Evolutionary conservation across 306 rosid genomes (phyloP).

Genomic region (Vigna angularis): DNA sequence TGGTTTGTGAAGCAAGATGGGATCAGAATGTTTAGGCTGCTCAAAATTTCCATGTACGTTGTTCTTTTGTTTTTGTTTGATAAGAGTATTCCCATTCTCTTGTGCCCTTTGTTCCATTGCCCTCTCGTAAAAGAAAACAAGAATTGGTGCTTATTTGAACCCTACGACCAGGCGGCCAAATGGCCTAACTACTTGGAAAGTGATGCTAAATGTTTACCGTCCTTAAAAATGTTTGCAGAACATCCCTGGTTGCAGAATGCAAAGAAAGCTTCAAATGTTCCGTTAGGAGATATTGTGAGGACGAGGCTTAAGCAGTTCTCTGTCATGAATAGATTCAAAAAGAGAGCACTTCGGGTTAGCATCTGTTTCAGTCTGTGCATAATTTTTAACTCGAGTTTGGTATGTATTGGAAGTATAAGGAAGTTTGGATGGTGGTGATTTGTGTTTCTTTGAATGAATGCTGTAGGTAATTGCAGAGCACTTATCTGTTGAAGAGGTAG

Average conservation of each 20-base stretch:
- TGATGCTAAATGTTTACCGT: slow-evolving; percentile 25
- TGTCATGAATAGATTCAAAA: slow-evolving; percentile 96
- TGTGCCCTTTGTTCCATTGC: slow-evolving; percentile 10
- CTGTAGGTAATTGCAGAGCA: slow-evolving; percentile 96
- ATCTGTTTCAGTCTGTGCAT: slow-evolving; percentile 42
- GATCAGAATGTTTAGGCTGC: not conserved
- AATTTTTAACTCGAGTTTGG: slow-evolving; percentile 39
- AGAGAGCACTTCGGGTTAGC: slow-evolving; percentile 95
- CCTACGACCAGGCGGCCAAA: not conserved
- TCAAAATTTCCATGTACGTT: slow-evolving; percentile 9
- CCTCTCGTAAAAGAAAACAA: not conserved
- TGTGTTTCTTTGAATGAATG: slow-evolving; percentile 42
- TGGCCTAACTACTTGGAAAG: slow-evolving; percentile 19
- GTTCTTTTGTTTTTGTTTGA: not conserved
- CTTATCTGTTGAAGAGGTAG: slow-evolving; percentile 95
- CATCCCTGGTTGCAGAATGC: slow-evolving; percentile 98
- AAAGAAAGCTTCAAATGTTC: slow-evolving; percentile 94
- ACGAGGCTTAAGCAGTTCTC: slow-evolving; percentile 97
- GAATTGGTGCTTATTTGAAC: not conserved
- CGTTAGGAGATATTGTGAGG: slow-evolving; percentile 95
- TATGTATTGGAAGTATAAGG: slow-evolving; percentile 1
- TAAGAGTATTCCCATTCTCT: not conserved
- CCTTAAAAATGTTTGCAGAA: slow-evolving; percentile 59
- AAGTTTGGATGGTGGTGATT: slow-evolving; percentile 36
- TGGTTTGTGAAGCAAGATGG: too few species aligned